Evolutionary conservation across 1,139 yeast species (phyloP).

Genomic region (Hyphopichia fennica): DNA sequence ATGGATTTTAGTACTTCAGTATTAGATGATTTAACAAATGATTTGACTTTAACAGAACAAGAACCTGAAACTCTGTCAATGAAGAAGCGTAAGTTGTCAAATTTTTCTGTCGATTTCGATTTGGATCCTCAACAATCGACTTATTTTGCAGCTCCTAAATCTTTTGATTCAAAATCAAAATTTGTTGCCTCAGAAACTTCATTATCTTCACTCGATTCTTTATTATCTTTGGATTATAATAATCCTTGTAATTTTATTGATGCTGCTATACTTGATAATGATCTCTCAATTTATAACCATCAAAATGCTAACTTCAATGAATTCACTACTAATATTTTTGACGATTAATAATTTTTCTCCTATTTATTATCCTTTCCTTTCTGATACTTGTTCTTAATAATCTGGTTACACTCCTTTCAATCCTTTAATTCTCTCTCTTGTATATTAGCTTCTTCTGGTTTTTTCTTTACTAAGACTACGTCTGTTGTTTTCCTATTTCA

Average conservation of each 20-base stretch:
- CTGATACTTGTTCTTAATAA: not conserved
- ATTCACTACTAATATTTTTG: not conserved
- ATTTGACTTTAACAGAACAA: too few species aligned
- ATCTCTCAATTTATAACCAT: not conserved
- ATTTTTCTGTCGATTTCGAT: not conserved
- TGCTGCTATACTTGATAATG: slow-evolving; percentile 2
- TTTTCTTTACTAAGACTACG: too few species aligned
- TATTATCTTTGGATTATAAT: slow-evolving; percentile 3
- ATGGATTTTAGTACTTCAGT: too few species aligned
- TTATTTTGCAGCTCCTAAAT: not conserved
- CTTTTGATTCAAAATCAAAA: slow-evolving; percentile 1
- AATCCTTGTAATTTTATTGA: slow-evolving; percentile 3
- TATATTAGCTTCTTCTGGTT: not conserved
- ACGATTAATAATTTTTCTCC: not conserved
- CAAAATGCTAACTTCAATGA: not conserved
- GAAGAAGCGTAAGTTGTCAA: not conserved
- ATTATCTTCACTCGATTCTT: slow-evolving; percentile 7
- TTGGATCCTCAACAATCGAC: not conserved
- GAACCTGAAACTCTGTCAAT: not conserved
- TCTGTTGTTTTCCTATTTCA: not conserved
- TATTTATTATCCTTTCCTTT: not conserved
- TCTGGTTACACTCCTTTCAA: not conserved
- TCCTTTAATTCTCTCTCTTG: not conserved
- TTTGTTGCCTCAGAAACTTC: slow-evolving; percentile 6
- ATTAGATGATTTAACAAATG: too few species aligned